These are phyloP conservation scores for Candida xyloterini DNA, from an alignment of 805 yeast genomes.

Conservation along the genomic window DNA sequence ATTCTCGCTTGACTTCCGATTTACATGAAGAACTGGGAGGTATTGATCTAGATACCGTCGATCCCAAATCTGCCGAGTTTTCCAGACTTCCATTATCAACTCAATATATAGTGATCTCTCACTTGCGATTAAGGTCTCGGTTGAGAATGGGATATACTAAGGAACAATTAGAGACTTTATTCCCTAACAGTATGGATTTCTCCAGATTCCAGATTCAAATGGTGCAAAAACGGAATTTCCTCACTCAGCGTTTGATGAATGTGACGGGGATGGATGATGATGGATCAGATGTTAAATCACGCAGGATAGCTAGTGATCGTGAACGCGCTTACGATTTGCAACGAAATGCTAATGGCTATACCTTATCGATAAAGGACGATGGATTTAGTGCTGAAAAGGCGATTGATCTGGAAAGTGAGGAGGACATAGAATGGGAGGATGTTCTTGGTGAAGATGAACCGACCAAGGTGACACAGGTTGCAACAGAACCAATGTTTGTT, in stretches of 20 bases:
- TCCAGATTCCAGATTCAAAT: constrained; percentile 90
- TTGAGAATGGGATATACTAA: constrained; percentile 93
- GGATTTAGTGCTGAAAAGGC: constrained; percentile 45
- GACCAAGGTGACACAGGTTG: background rate
- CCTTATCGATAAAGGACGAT: constrained; percentile 55
- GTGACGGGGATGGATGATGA: constrained; percentile 74
- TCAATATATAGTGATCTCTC: constrained; percentile 84
- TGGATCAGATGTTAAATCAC: constrained; percentile 33
- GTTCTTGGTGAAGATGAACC: constrained; percentile 30
- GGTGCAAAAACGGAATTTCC: constrained; percentile 87
- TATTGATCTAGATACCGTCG: constrained; percentile 67
- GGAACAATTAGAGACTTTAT: constrained; percentile 77
- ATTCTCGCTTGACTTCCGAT: constrained; percentile 55
- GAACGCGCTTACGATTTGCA: constrained; percentile 72
- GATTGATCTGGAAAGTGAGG: constrained; percentile 30
- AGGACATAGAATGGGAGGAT: constrained; percentile 69
- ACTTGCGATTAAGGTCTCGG: constrained; percentile 77
- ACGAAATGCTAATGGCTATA: constrained; percentile 81
- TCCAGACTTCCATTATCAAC: constrained; percentile 73
- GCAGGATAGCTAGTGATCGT: constrained; percentile 80
- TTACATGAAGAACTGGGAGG: constrained; percentile 63
- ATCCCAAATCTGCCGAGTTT: constrained; percentile 81
- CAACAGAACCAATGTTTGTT: constrained; percentile 21
- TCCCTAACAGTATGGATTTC: constrained; percentile 85
- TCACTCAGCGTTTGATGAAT: constrained; percentile 83